Evolutionary conservation across 768 basidiomycete genomes (phyloP).

Genomic region (Rhizopogon rudus): DNA sequence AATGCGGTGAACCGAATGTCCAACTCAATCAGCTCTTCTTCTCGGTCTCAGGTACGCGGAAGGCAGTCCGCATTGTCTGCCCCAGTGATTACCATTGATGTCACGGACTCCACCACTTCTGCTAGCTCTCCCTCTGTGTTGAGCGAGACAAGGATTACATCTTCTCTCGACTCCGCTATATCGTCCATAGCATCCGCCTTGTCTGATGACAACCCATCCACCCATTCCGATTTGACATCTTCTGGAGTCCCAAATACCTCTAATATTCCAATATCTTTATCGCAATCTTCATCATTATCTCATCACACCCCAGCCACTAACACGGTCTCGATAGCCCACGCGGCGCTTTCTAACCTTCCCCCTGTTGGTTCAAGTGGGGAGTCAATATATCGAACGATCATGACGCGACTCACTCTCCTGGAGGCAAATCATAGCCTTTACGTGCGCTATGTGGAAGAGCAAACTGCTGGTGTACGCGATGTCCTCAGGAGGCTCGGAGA

Average conservation of each 20-base stretch:
- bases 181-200: neutral
- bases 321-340: neutral
- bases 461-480: conserved; percentile 69
- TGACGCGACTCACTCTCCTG: conserved; percentile 82
- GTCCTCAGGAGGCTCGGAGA: conserved; percentile 70
- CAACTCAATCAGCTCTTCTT: neutral
- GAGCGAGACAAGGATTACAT: neutral
- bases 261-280: neutral
- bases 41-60: neutral
- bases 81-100: too few species aligned
- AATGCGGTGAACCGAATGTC: neutral
- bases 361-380: conserved; percentile 46
- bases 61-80: neutral
- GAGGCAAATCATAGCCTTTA: conserved; percentile 88
- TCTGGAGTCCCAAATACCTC: neutral
- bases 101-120: neutral
- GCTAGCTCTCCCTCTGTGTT: neutral
- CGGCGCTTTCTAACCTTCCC: neutral
- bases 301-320: conserved; percentile 4
- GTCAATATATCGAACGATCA: conserved; percentile 94
- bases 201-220: neutral
- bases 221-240: neutral
- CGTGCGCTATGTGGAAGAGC: conserved; percentile 84
- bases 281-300: neutral
- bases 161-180: neutral